Conservation (phyloP, 495 filamentous ascomycete genomes). For the Neurospora tetraspora region DNA sequence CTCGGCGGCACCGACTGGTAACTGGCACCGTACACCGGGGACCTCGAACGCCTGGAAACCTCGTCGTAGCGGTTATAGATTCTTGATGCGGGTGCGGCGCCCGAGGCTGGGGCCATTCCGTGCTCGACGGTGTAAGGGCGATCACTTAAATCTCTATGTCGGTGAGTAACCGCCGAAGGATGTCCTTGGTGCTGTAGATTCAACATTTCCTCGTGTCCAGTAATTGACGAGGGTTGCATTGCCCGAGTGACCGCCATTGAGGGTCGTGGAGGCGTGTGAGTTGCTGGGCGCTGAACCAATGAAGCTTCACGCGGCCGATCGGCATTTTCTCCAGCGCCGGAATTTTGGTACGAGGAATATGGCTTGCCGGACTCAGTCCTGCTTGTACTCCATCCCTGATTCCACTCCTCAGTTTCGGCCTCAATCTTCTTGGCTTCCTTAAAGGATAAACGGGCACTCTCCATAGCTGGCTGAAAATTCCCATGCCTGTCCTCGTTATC, state of each 20-base stretch:
- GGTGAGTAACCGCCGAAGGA: not conserved
- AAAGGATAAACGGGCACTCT: not conserved
- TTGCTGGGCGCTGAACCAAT: not conserved
- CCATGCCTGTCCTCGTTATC: not conserved
- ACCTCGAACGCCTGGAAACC: not conserved
- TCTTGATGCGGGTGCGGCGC: constrained; percentile 1
- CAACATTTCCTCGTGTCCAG: not conserved
- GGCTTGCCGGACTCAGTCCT: not conserved
- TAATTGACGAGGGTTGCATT: not conserved
- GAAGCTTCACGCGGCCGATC: not conserved
- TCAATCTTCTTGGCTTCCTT: not conserved
- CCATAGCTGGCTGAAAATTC: not conserved
- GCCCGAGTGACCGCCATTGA: not conserved
- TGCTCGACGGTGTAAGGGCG: not conserved
- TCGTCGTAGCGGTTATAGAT: not conserved
- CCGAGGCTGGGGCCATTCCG: not conserved
- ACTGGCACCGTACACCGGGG: not conserved
- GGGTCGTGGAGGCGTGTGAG: not conserved
- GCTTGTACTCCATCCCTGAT: not conserved
- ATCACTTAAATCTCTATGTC: not conserved
- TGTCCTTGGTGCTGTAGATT: not conserved
- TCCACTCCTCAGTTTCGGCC: not conserved
- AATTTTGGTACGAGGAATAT: not conserved
- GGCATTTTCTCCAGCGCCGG: not conserved
- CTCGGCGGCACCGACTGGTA: not conserved